Evolutionary conservation across 495 filamentous ascomycete genomes (phyloP).

Genomic region (Trichoderma orchidacearum): DNA sequence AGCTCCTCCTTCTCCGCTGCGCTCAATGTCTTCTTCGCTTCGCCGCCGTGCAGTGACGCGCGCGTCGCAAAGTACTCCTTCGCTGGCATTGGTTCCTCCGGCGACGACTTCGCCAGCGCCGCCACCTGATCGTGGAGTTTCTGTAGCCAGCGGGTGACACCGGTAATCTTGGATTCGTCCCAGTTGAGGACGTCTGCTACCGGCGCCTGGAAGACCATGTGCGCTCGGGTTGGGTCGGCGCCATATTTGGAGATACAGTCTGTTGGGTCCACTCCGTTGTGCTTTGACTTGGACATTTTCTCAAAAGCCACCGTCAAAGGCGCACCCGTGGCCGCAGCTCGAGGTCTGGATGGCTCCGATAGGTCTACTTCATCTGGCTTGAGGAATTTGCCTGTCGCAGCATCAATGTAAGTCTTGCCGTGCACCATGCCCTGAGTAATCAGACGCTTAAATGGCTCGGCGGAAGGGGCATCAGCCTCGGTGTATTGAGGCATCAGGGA

Average conservation of each 20-base stretch:
- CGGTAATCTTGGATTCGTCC: constrained; percentile 73
- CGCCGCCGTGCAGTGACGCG: constrained; percentile 4
- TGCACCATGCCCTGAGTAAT: constrained; percentile 90
- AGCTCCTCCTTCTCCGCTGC: constrained; percentile 4
- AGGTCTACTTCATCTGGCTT: constrained; percentile 65
- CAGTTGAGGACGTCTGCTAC: constrained; percentile 74
- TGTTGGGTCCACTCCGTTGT: constrained; percentile 81
- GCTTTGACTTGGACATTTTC: constrained; percentile 95
- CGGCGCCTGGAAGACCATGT: constrained; percentile 78
- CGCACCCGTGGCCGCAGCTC: constrained; percentile 43
- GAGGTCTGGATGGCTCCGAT: constrained; percentile 38
- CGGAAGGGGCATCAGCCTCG: constrained; percentile 16
- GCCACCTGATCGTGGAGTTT: constrained; percentile 47
- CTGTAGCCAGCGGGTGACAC: constrained; percentile 65
- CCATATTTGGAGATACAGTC: constrained; percentile 58
- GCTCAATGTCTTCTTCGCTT: neutral
- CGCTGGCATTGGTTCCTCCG: neutral
- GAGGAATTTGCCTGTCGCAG: constrained; percentile 60
- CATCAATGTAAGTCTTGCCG: constrained; percentile 69
- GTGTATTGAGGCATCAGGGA: constrained; percentile 12
- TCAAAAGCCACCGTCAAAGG: constrained; percentile 53
- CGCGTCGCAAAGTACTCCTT: constrained; percentile 17
- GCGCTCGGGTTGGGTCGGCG: constrained; percentile 71
- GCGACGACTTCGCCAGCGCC: constrained; percentile 10
- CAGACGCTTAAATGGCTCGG: constrained; percentile 68